Evolutionary conservation across 108 stramenopile genomes (phyloP).

Genomic region (Stephanodiscus minutulus): DNA sequence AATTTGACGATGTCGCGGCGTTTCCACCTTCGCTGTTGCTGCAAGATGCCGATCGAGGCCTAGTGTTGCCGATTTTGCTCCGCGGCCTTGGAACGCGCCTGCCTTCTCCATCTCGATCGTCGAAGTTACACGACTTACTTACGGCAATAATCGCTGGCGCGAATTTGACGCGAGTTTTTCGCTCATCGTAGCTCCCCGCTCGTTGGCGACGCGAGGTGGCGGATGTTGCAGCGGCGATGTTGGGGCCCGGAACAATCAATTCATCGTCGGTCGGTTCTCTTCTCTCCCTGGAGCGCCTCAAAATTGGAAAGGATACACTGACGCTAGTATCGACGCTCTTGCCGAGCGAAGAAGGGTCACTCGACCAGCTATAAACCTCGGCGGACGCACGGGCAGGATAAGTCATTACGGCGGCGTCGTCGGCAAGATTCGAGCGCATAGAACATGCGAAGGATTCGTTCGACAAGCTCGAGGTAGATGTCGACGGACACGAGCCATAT

Average conservation of each 20-base stretch:
- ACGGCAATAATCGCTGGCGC: neutral
- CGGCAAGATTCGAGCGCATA: no score
- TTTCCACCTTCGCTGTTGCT: neutral
- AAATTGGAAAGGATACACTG: neutral
- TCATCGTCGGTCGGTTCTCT: neutral
- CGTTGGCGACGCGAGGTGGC: neutral
- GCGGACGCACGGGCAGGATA: neutral
- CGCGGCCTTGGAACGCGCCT: neutral
- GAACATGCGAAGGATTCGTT: neutral
- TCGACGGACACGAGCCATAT: neutral
- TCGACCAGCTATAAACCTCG: neutral
- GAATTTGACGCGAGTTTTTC: neutral
- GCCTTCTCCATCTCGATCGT: neutral
- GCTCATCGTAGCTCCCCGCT: neutral
- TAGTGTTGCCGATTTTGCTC: neutral
- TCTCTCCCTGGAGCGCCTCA: neutral
- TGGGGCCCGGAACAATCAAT: neutral
- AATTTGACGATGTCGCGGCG: neutral
- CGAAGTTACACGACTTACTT: neutral
- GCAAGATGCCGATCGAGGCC: neutral
- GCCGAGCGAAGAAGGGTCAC: neutral
- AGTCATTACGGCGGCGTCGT: no score
- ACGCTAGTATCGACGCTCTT: neutral
- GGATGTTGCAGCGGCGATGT: neutral
- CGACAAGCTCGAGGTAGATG: neutral